Evolutionary conservation across 495 filamentous ascomycete species (phyloP).

Genomic region (Trichocladium antarcticum): DNA sequence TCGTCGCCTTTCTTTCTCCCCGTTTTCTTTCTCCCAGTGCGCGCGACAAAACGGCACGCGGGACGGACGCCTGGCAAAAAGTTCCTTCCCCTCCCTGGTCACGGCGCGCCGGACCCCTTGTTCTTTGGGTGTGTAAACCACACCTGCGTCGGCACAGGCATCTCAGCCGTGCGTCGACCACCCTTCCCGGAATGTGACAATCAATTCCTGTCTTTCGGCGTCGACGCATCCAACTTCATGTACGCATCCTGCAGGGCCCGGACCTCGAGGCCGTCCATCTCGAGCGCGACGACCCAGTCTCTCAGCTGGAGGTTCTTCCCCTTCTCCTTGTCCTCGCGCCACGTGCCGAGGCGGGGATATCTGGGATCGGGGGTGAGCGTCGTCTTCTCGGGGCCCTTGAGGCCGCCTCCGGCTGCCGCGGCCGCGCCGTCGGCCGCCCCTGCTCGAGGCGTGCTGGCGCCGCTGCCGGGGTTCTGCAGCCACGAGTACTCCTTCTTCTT

Average conservation of each 20-base stretch:
- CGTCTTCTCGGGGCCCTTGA: conserved; percentile 19
- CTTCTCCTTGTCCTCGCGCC: conserved; percentile 50
- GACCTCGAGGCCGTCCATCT: conserved; percentile 47
- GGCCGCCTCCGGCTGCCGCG: conserved; percentile 15
- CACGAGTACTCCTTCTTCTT: conserved; percentile 49
- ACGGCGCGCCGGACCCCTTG: no score
- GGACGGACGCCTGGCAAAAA: no score
- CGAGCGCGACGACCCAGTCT: conserved; percentile 55
- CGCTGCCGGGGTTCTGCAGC: conserved; percentile 42
- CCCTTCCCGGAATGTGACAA: not conserved
- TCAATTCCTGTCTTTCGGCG: conserved; percentile 4
- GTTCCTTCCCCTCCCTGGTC: no score
- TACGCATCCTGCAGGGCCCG: conserved; percentile 46
- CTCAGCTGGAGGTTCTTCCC: conserved; percentile 58
- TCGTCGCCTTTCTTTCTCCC: no score
- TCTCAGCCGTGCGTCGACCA: not conserved
- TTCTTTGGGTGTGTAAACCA: no score
- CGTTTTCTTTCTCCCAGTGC: no score
- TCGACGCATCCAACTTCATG: conserved; percentile 35
- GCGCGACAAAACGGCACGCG: no score
- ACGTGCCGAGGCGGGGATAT: conserved; percentile 42
- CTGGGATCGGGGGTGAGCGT: conserved; percentile 29
- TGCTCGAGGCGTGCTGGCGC: conserved; percentile 36
- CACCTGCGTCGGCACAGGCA: not conserved
- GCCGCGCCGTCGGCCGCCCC: conserved; percentile 17